Base-by-base conservation (phyloP, 176 grass and related monocot genomes). In the Oryza glumipatula region DNA sequence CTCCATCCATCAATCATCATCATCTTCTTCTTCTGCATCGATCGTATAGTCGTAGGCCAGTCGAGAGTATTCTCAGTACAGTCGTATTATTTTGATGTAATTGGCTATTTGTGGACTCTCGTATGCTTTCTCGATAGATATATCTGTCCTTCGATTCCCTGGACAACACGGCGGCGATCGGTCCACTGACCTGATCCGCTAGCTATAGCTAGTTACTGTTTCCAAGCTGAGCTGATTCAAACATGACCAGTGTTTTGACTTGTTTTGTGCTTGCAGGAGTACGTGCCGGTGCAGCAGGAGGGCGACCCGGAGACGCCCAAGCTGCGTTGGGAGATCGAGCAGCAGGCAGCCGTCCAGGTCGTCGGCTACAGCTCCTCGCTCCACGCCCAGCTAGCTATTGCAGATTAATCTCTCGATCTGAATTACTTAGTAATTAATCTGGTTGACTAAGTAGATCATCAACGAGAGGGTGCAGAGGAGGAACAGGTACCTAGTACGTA, bases 321-420 rank as follows among this genome's bases (percentile, higher is more conserved):
- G 89, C 91, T 95, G 74, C 83, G 84, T 11, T 94, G 96, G 96
- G 93, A 96, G 84, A 86, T 70, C 23, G 91, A 94, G 85, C 88
- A 91, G 78, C 35, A 36, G 35, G 35, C 35, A 36, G 89, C 3
- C 6, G 39, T 41, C 39, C 39, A 41, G 39, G 56, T 80, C 56
- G 56, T 80, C 78, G 95, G 79, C 38, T 89, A 92, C 68, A 95
- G 81, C 65, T 19, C 87, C 46, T 63, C 87, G 6, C 73, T 91
- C 33, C 92, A 82, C 35, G 80, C 84, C 7, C 88, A 92, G 82
- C 75, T 94, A 73, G 5, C 47, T 30, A 15, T 1, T 33, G 23
- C 28, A 10, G 17, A 58, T n/a, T 21, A 58, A 19, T 30, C 5
- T 58, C 6, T 58, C 6, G 1, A 4, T 54, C 16, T 49, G 47